phyloP scores from a whole-genome alignment of 306 rosid genomes.

The Arachis hypogaea region DNA sequence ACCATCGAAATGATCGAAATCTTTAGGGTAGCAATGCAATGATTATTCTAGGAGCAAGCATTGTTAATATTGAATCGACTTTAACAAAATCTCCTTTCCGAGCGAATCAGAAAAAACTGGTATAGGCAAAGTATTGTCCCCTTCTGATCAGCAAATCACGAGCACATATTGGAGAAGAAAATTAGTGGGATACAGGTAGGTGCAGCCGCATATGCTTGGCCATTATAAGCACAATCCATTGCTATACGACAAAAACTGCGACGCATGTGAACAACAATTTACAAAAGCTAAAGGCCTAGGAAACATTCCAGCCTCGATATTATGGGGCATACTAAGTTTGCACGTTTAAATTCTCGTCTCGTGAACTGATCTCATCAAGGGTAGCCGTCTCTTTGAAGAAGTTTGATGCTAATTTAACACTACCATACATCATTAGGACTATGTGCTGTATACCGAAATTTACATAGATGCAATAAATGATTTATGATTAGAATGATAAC shows the following conservation, averaged over 20 bases:
- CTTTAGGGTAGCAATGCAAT: background rate
- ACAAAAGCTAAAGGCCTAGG: background rate
- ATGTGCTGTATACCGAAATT: background rate
- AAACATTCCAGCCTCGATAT: background rate
- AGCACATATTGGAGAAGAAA: background rate
- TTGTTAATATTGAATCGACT: background rate
- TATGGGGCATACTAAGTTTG: background rate
- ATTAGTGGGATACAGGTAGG: background rate
- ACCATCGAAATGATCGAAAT: background rate
- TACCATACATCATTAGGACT: background rate
- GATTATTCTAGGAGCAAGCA: background rate
- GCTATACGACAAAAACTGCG: background rate
- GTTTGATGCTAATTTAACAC: conserved; percentile 13
- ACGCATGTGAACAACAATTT: background rate
- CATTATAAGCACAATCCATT: background rate
- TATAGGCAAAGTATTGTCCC: background rate
- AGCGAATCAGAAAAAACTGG: background rate
- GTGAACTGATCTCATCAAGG: no score
- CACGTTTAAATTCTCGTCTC: background rate
- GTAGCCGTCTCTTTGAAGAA: background rate
- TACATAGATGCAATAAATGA: background rate
- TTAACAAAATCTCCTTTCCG: background rate
- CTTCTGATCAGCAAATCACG: background rate
- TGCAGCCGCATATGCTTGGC: background rate
- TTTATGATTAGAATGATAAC: background rate